These are phyloP conservation scores for Catunica adiposa DNA, from an alignment of 2,329 filamentous ascomycete species.

Conservation along the genomic window DNA sequence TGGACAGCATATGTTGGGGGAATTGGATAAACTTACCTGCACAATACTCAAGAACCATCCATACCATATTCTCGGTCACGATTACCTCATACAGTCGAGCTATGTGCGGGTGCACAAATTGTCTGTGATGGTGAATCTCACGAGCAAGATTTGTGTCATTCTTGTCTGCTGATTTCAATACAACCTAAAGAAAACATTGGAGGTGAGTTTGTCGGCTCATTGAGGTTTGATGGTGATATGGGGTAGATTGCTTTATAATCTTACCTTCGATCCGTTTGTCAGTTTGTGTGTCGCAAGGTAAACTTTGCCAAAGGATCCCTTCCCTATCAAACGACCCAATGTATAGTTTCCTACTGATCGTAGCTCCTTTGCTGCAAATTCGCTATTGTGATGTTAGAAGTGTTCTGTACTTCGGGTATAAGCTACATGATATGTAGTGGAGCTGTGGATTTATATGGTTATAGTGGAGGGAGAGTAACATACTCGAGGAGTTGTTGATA, in stretches of 20 bases:
- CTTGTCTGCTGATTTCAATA: slow-evolving; percentile 95
- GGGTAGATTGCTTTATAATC: slow-evolving; percentile 17
- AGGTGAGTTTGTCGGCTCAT: neutral
- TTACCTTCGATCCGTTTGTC: slow-evolving; percentile 91
- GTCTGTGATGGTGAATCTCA: slow-evolving; percentile 95
- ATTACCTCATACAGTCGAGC: slow-evolving; percentile 95
- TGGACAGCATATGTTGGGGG: neutral
- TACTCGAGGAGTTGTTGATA: slow-evolving; percentile 94
- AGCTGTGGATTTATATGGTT: too few relatives aligned
- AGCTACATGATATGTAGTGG: neutral
- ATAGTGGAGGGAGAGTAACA: slow-evolving; percentile 28
- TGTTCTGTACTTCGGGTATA: too few relatives aligned
- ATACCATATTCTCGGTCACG: slow-evolving; percentile 85
- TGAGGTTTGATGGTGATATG: too few relatives aligned
- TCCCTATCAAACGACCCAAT: slow-evolving; percentile 81
- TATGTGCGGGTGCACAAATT: slow-evolving; percentile 95
- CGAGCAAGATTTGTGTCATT: slow-evolving; percentile 88
- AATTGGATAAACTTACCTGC: slow-evolving; percentile 41
- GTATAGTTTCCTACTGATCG: slow-evolving; percentile 89
- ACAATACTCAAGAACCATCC: slow-evolving; percentile 94
- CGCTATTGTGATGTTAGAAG: slow-evolving; percentile 40
- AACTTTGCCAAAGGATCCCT: slow-evolving; percentile 96
- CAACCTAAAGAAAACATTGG: slow-evolving; percentile 40
- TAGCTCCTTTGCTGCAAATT: slow-evolving; percentile 85
- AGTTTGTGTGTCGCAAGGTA: slow-evolving; percentile 93